Conservation (phyloP, 177 flowering plant genomes). For the Vitis hybrid region DNA sequence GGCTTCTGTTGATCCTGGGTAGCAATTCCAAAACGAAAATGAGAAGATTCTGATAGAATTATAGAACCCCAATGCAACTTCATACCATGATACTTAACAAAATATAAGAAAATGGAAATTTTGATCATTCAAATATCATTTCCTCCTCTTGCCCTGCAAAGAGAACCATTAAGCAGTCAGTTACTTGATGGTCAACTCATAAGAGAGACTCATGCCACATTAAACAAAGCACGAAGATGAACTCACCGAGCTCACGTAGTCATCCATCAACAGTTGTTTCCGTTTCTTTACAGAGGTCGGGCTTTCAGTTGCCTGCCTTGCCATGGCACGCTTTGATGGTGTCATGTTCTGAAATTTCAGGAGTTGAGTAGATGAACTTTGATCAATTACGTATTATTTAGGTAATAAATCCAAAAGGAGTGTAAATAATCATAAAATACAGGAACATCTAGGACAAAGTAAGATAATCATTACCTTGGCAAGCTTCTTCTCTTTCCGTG, state of each 20-base stretch:
- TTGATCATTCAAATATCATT: conserved; percentile 18
- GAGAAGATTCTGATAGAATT: too few species aligned
- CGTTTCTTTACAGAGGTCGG: conserved; percentile 68
- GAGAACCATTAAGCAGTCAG: not conserved
- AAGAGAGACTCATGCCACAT: not conserved
- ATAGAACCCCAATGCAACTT: not conserved
- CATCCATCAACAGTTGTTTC: conserved; percentile 81
- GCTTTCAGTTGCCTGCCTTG: conserved; percentile 64
- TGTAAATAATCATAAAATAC: conserved; percentile 1
- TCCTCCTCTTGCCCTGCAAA: conserved; percentile 64
- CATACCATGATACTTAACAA: not conserved
- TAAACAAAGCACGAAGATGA: not conserved
- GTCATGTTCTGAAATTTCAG: conserved; percentile 44
- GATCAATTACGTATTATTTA: too few species aligned
- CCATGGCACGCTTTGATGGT: conserved; percentile 71
- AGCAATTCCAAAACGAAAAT: not conserved
- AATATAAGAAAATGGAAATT: not conserved
- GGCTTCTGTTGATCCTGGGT: not conserved
- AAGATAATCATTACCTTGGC: conserved; percentile 67
- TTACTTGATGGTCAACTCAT: not conserved
- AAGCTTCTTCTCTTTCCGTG: conserved; percentile 95
- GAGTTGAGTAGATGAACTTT: not conserved
- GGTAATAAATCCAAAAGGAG: not conserved
- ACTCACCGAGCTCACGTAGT: conserved; percentile 63
- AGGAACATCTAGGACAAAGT: too few species aligned